Evolutionary conservation across 1,284 basidiomycete species (phyloP).

Genomic region (Exobasidium rhododendri): DNA sequence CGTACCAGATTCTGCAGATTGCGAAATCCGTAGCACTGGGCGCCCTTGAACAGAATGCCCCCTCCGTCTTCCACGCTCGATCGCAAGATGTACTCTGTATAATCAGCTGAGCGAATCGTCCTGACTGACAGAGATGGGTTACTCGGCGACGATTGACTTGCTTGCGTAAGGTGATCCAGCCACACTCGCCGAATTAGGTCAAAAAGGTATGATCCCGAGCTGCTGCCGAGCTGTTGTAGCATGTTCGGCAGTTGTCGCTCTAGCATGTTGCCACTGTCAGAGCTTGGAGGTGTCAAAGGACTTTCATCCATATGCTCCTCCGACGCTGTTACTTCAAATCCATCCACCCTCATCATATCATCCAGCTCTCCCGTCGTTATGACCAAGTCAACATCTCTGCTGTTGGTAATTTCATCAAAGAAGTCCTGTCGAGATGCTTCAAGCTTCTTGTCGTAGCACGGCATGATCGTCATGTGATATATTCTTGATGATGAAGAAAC

Average conservation of each 20-base stretch:
- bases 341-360: constrained; percentile 75
- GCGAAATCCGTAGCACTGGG: constrained; percentile 93
- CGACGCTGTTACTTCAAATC: constrained; percentile 69
- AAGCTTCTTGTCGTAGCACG: constrained; percentile 99
- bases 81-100: constrained; percentile 63
- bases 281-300: constrained; percentile 4
- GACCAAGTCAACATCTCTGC: constrained; percentile 93
- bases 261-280: not conserved
- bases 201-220: constrained; percentile 90
- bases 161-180: constrained; percentile 26
- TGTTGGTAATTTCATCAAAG: constrained; percentile 32
- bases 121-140: constrained; percentile 37
- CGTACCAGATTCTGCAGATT: constrained; percentile 96
- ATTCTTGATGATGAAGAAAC: constrained; percentile 15
- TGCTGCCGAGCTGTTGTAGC: constrained; percentile 74
- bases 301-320: constrained; percentile 58
- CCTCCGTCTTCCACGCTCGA: constrained; percentile 45
- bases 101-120: constrained; percentile 58
- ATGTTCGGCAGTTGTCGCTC: constrained; percentile 65
- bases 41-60: constrained; percentile 76
- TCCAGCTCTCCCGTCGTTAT: constrained; percentile 95
- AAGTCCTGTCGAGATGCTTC: constrained; percentile 73
- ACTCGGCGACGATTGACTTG: not conserved
- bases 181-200: constrained; percentile 50
- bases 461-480: constrained; percentile 97